phyloP scores from a whole-genome alignment of 345 rosid species.

The Bruguiera sexangula region DNA sequence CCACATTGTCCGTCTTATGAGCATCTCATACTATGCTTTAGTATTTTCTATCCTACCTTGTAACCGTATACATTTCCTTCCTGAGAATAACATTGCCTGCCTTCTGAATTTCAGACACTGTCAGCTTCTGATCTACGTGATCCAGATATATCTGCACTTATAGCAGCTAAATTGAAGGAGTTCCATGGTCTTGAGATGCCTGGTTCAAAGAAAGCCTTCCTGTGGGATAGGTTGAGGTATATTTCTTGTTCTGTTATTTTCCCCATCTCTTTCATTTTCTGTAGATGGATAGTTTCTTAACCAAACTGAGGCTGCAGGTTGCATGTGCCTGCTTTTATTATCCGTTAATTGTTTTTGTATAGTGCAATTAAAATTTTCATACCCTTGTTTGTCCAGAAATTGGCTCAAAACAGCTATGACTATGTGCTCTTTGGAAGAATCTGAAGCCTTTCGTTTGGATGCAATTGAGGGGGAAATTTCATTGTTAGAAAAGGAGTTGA shows the following conservation, averaged over 20 bases:
- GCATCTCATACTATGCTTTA: neutral
- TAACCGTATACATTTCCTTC: neutral
- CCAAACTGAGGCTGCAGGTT: no score
- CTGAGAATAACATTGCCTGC: neutral
- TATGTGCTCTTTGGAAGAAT: constrained; percentile 24
- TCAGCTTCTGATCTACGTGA: constrained; percentile 30
- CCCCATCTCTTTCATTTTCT: neutral
- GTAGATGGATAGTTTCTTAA: neutral
- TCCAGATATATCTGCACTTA: constrained; percentile 27
- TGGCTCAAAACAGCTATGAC: constrained; percentile 28
- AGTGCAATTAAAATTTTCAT: no score
- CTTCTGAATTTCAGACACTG: constrained; percentile 21
- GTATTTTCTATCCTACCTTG: no score
- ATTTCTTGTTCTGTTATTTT: constrained; percentile 3
- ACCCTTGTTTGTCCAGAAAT: constrained; percentile 13
- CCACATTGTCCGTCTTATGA: neutral
- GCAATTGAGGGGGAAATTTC: constrained; percentile 22
- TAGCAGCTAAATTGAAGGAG: constrained; percentile 33
- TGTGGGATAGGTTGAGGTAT: constrained; percentile 30
- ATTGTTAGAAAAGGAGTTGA: constrained; percentile 22
- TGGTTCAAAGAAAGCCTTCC: constrained; percentile 18
- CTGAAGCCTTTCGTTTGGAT: constrained; percentile 20
- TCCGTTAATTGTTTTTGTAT: no score
- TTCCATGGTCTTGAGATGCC: constrained; percentile 32
- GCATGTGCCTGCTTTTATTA: no score